These are phyloP conservation scores for Aureobasidium vineae DNA, from an alignment of 2,329 filamentous ascomycete genomes.

Conservation along the genomic window DNA sequence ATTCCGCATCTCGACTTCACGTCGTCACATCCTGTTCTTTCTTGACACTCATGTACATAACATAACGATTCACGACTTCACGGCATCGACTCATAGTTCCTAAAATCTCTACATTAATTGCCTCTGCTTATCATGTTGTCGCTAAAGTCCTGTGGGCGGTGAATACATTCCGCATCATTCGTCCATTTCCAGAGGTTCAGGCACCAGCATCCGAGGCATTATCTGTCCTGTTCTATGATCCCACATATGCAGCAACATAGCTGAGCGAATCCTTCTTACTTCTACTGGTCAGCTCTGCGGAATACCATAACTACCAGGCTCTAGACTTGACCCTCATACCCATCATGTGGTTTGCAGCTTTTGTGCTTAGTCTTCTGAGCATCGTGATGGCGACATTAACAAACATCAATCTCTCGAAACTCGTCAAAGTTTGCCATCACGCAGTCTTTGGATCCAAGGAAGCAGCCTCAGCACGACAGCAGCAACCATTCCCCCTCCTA, in stretches of 20 bases:
- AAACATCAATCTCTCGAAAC: neutral
- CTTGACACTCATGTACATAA: neutral
- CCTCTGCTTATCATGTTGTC: neutral
- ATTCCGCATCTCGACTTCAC: neutral
- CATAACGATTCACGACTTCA: slow-evolving; percentile 10
- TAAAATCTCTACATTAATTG: no score
- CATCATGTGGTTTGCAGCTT: slow-evolving; percentile 2
- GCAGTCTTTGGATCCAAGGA: neutral
- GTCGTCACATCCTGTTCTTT: neutral
- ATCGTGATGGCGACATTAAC: neutral
- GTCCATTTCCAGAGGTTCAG: neutral
- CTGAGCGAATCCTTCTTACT: no score
- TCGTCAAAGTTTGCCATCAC: neutral
- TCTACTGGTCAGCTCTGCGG: neutral
- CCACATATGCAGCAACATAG: neutral
- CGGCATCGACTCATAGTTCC: neutral
- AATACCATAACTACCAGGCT: neutral
- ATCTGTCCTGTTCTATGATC: neutral
- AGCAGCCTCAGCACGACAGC: neutral
- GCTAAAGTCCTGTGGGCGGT: no score
- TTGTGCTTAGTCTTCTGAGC: slow-evolving; percentile 8
- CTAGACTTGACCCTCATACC: neutral
- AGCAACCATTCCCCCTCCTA: neutral
- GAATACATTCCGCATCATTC: no score
- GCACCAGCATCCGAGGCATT: neutral